These are phyloP conservation scores for Saccharomycopsis javanensis DNA, from an alignment of 805 yeast genomes.

Conservation along the genomic window DNA sequence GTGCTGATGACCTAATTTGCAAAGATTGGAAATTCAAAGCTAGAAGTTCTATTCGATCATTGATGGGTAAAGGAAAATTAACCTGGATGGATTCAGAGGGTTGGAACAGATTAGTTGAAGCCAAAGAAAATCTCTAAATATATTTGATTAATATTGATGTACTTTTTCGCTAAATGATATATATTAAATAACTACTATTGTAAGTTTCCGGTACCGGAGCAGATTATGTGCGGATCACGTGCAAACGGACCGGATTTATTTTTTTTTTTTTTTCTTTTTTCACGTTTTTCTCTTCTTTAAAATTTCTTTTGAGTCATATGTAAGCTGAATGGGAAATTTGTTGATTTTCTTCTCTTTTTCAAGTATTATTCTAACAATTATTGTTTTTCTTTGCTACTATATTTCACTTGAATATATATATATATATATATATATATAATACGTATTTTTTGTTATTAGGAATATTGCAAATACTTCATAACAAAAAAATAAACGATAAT, in stretches of 20 bases:
- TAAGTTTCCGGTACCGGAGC: neutral
- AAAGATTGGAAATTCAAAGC: constrained; percentile 89
- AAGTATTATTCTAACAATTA: too few species aligned
- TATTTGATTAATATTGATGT: neutral
- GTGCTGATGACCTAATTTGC: constrained; percentile 78
- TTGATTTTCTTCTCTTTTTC: neutral
- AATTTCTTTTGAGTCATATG: neutral
- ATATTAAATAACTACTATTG: neutral
- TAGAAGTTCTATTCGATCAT: constrained; percentile 55
- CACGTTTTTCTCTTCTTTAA: too few species aligned
- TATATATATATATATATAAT: too few species aligned
- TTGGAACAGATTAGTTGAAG: constrained; percentile 52
- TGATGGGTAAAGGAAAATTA: constrained; percentile 68
- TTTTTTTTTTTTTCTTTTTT: neutral
- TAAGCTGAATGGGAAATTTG: neutral
- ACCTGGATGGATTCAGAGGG: constrained; percentile 77
- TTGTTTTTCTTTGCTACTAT: too few species aligned
- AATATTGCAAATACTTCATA: too few species aligned
- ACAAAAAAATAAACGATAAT: neutral
- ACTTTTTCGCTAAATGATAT: too few species aligned
- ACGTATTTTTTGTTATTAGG: neutral
- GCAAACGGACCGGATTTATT: neutral
- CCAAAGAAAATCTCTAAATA: constrained; percentile 35
- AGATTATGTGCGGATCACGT: neutral
- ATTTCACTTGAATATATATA: too few species aligned